Conservation (phyloP, 1,284 basidiomycete species). For the Termitomyces sp. region DNA sequence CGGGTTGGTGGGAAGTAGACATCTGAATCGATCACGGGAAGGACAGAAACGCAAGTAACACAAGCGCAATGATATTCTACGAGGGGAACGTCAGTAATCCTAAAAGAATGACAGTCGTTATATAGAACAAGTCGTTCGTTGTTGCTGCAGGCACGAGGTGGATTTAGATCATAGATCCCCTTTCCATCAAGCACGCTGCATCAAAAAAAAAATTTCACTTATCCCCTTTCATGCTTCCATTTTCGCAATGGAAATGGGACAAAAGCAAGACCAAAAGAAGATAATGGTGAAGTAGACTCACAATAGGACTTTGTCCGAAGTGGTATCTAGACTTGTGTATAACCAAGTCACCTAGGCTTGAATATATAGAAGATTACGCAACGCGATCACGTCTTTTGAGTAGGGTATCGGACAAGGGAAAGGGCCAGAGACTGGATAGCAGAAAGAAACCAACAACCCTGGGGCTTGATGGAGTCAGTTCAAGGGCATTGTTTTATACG, state of each 20-base stretch:
- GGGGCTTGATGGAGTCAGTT: not conserved
- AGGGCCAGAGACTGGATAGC: not conserved
- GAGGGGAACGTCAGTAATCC: constrained; percentile 11
- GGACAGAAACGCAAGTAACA: not conserved
- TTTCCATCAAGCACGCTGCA: constrained; percentile 7
- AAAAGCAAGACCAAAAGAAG: constrained; percentile 5
- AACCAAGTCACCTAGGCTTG: not conserved
- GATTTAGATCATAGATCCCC: not conserved
- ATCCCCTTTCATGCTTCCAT: constrained; percentile 4
- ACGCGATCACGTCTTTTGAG: not conserved
- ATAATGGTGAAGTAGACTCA: not conserved
- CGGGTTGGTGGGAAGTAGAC: constrained; percentile 15
- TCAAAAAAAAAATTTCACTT: constrained; percentile 13
- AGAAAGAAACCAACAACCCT: not conserved
- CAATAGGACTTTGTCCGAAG: constrained; percentile 8
- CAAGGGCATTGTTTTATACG: not conserved
- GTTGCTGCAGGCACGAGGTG: constrained; percentile 2
- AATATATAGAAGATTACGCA: constrained; percentile 1
- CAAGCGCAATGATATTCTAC: constrained; percentile 6
- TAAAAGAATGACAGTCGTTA: constrained; percentile 11
- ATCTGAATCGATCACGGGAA: constrained; percentile 14
- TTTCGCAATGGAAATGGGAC: not conserved
- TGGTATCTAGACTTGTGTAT: not conserved
- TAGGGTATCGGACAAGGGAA: not conserved
- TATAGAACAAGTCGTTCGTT: constrained; percentile 7